These are phyloP conservation scores for Cladosporium oxysporum DNA, from an alignment of 2,329 filamentous ascomycete species.

Conservation along the genomic window DNA sequence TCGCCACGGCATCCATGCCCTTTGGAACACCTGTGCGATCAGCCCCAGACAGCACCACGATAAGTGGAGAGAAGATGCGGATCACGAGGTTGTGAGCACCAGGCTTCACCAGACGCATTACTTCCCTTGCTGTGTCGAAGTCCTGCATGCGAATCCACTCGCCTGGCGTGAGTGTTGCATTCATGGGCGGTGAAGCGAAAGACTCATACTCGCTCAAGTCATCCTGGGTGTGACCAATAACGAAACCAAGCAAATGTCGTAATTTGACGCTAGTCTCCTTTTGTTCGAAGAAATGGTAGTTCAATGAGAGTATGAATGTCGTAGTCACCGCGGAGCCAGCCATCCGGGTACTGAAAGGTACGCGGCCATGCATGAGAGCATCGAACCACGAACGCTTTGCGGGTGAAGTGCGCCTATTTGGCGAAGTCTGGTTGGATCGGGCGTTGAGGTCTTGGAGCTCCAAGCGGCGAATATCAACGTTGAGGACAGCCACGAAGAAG, in stretches of 20 bases:
- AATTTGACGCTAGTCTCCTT: constrained; percentile 43
- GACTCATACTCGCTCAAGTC: constrained; percentile 30
- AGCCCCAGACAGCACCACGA: constrained; percentile 70
- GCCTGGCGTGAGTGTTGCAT: constrained; percentile 73
- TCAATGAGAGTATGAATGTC: constrained; percentile 70
- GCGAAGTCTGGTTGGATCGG: constrained; percentile 45
- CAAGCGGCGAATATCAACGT: constrained; percentile 73
- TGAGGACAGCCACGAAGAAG: constrained; percentile 77
- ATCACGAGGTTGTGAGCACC: constrained; percentile 70
- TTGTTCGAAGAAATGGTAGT: constrained; percentile 75
- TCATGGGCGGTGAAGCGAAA: constrained; percentile 58
- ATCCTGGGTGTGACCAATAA: constrained; percentile 25
- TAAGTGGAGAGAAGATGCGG: constrained; percentile 71
- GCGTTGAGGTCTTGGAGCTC: constrained; percentile 73
- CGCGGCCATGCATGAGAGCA: constrained; percentile 63
- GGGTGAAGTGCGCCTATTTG: constrained; percentile 29
- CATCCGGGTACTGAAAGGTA: constrained; percentile 70
- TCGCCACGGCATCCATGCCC: constrained; percentile 53
- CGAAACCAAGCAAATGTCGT: constrained; percentile 34
- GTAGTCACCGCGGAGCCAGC: constrained; percentile 73
- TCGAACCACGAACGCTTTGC: constrained; percentile 59
- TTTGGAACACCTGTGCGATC: constrained; percentile 61
- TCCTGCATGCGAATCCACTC: constrained; percentile 78
- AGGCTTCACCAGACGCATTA: constrained; percentile 75
- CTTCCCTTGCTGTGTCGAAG: constrained; percentile 73